phyloP scores from a whole-genome alignment of 768 basidiomycete species.

The Rhizopogon roseolus region DNA sequence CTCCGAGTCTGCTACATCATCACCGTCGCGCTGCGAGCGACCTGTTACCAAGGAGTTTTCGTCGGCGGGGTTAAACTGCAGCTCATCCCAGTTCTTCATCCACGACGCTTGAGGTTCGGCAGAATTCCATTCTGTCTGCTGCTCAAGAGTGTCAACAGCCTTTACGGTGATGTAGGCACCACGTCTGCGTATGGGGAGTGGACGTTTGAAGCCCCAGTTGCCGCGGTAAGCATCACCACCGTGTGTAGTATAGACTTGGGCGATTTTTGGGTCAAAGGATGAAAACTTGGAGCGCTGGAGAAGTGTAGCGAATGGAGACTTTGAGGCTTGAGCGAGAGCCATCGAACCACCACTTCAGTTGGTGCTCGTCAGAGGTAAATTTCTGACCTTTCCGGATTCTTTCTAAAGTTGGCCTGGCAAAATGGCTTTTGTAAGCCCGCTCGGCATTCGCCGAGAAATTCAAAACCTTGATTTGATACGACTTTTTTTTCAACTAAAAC shows the following conservation, averaged over 20 bases:
- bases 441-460: conserved; percentile 23
- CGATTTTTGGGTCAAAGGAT: conserved; percentile 68
- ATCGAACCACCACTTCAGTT: conserved; percentile 3
- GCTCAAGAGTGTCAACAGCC: conserved; percentile 64
- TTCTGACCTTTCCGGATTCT: not conserved
- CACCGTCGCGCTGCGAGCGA: conserved; percentile 1
- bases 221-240: conserved; percentile 70
- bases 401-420: not conserved
- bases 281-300: conserved; percentile 82
- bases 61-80: conserved; percentile 22
- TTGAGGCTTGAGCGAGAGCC: conserved; percentile 11
- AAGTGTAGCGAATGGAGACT: conserved; percentile 69
- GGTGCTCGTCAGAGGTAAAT: conserved; percentile 1
- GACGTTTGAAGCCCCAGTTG: conserved; percentile 84
- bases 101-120: conserved; percentile 65
- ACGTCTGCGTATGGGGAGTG: conserved; percentile 61
- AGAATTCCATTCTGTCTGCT: conserved; percentile 75
- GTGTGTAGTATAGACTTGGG: conserved; percentile 71
- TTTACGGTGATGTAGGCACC: conserved; percentile 62
- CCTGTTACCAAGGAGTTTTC: not conserved
- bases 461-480: conserved; percentile 21
- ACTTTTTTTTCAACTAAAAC: conserved; percentile 20
- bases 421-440: not conserved
- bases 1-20: conserved; percentile 20
- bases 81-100: conserved; percentile 62